Evolutionary conservation across 441 rosid genomes (phyloP), one percentile per base, ranked within the genome.

Genomic region (Arabidopsis hybrid): DNA sequence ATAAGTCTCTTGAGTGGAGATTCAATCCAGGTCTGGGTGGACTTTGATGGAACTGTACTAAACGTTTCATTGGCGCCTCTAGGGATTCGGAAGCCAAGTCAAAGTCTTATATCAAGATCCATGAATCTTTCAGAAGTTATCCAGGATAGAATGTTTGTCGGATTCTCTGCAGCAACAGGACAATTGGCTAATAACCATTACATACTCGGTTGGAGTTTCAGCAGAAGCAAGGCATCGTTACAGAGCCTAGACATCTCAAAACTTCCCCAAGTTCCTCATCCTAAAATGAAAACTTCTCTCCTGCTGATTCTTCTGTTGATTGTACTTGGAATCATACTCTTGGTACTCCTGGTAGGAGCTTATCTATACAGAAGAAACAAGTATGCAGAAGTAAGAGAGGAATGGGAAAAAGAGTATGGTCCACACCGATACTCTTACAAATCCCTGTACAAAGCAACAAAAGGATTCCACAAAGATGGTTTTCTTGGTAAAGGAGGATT

Each of bases 401-500:
- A 82, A 32, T 87, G 88, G 94, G 90, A 89, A 65, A 78, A 49
- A 31, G 77, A 85, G 56, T 86, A 85, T 40, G 78, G 89, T 47
- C 88, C 86, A 40, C 94, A 86, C 13, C 65, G 90, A 49, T 81
- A 84, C 75, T 79, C 84, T 1, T 89, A 75, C 67, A 85, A 70
- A 76, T 75, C 81, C 18, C 76, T 89, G 3, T 76, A 83, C 67
- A 81, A 51, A 66, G 94, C 91, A 74, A 84, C 91, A 5, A 77
- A 77, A 38, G 91, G 94, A 7, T 87, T 87, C 69, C 75, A 71
- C 38, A 83, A 74, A 55, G 79, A 77, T 26, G 78, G 81, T 2
- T 60, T 86, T n/a, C 74, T 87, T 1, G 91, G 89, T 0, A 5
- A 64, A 7, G 87, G 95, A 10, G 95, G 89, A 5, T 86, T 88